Evolutionary conservation across 78 protist genomes (phyloP), one percentile per base, ranked within the genome.

Genomic region (Dictyostelium intermedium): DNA sequence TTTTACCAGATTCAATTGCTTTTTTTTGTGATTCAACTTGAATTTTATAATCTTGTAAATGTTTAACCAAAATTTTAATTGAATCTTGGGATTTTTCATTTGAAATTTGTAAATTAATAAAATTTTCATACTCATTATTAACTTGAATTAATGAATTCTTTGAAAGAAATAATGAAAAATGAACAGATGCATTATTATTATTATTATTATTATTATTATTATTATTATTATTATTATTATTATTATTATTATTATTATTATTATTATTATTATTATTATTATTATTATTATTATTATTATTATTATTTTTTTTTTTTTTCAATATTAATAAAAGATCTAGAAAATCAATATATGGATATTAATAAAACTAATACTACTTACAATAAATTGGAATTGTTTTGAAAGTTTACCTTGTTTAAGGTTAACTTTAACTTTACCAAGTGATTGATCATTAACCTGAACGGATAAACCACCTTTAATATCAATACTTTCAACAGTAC

Each of bases 401-500:
- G 73, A 18, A 34, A 18, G 32, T 84, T 87, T 74, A 18, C 63
- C 77, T 63, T 74, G 43, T 23, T 25, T 27, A 27, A 82, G 35
- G 23, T 14, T 16, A 70, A 87, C 87, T 25, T 72, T 84, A 66
- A 87, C 91, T 30, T 69, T 37, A 39, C 87, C 80, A 25, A 83
- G 39, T 43, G 69, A 78, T 32, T 80, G 23, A 70, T 81, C 87
- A 30, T 70, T 50, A 34, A 95, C 45, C 30, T 56, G 74, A 32
- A 95, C 95, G n/a, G 63, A 70, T 43, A 93, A 76, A 70, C 83
- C 97, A 80, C 97, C 97, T 18, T 80, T 89, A 73, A 95, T 91
- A 82, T 85, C 97, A 41, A 95, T 60, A 69, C 27, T 56, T 30
- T 80, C 70, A 20, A 94, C n/a, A 5, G 91, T 80, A 43, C 96